phyloP scores from a whole-genome alignment of 2,329 filamentous ascomycete species.

The Pestalotiopsis sp. region DNA sequence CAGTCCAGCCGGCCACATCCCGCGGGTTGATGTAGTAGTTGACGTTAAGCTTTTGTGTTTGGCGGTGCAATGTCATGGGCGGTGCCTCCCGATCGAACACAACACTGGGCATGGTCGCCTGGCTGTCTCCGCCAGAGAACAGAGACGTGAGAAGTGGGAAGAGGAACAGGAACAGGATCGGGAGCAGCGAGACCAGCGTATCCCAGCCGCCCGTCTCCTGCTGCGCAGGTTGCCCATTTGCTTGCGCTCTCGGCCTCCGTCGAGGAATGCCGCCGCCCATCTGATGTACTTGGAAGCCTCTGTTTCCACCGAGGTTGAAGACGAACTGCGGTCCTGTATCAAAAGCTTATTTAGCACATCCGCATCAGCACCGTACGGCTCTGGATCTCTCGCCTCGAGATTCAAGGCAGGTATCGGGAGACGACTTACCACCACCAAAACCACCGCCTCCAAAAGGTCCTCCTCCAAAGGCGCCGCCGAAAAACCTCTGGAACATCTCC shows the following conservation, averaged over 20 bases:
- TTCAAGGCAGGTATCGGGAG: no score
- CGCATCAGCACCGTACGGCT: constrained; percentile 14
- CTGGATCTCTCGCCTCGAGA: neutral
- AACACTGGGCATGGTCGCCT: constrained; percentile 67
- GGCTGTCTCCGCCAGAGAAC: constrained; percentile 60
- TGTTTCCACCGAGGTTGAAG: constrained; percentile 91
- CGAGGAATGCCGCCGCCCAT: constrained; percentile 83
- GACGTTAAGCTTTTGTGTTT: constrained; percentile 70
- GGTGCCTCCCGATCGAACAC: constrained; percentile 72
- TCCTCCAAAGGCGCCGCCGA: constrained; percentile 73
- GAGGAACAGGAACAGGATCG: constrained; percentile 86
- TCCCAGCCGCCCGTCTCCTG: constrained; percentile 55
- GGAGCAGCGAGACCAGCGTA: constrained; percentile 76
- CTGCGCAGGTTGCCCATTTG: constrained; percentile 45
- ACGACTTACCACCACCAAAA: neutral
- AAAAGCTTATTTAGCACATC: constrained; percentile 51
- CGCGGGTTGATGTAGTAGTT: constrained; percentile 84
- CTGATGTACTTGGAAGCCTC: constrained; percentile 91
- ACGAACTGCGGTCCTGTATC: constrained; percentile 86
- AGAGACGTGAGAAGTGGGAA: constrained; percentile 81
- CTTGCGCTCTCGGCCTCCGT: constrained; percentile 68
- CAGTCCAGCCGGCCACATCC: constrained; percentile 72
- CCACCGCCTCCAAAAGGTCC: constrained; percentile 63
- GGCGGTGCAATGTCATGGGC: constrained; percentile 75
- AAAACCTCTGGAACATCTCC: constrained; percentile 96